Evolutionary conservation across 495 filamentous ascomycete genomes (phyloP), one percentile per base, ranked within the genome.

Genomic region (Beverwykella pulmonaria): DNA sequence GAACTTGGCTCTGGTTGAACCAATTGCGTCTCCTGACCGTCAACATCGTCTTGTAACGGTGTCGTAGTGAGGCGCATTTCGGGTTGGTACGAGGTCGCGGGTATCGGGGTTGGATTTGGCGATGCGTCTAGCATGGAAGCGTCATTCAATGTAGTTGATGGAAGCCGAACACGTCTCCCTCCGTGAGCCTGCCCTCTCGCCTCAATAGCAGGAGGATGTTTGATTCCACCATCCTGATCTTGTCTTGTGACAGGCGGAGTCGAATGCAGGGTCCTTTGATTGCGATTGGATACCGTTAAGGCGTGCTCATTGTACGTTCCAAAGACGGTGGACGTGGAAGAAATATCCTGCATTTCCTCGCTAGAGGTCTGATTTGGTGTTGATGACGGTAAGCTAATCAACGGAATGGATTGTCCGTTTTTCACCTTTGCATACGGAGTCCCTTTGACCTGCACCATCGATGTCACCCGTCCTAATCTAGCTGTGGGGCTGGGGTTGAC

Each of bases 401-500:
- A 46, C 1, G 46, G n/a, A 26, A 8, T 10, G 30, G 29, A 34
- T 14, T 41, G 10, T 23, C 41, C 49, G 20, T 46, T 52, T 34
- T 55, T 69, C 9, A 19, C 36, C 39, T 65, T 69, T 5, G 29
- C 26, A 25, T 65, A 58, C 1, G 67, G 67, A 5, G 67, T 69
- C 19, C 65, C 67, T 25, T 69, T 69, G 1, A 69, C 67, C 34
- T 68, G 65, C 15, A 68, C 53, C 3, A 47, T 32, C 27, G 65
- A 23, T 20, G 36, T 26, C 17, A 4, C 25, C 1, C 36, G 41
- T 14, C 10, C 17, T 25, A 19, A 26, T 32, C 1, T 15, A 14
- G 57, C 32, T 14, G 23, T 48, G 8, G 47, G 44, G 12, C 22
- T 17, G 15, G 3, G 48, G 4, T 50, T 19, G 4, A 25, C 2